Percentiles rank a stretch among this genome's conserved stretches.
Evolutionary conservation across 305 asterid genomes (phyloP).

Genomic region (Fraxinus angustifolia): DNA sequence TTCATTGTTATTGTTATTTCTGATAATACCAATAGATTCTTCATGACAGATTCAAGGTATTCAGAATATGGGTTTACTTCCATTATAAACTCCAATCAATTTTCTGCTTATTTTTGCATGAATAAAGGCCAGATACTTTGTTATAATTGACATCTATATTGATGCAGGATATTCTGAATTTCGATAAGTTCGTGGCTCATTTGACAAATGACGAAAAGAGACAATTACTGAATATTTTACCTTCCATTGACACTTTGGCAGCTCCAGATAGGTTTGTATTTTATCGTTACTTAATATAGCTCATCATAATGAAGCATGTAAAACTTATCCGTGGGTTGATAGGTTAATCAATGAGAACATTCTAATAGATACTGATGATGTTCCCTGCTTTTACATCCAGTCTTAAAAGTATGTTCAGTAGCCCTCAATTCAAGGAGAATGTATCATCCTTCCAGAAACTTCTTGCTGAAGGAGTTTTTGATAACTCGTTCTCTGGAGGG

Average conservation of each 20-base stretch:
- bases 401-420: conserved; percentile 60
- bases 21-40: not conserved
- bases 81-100: not conserved
- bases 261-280: conserved; percentile 51
- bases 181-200: conserved; percentile 44
- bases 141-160: conserved; percentile 4
- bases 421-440: conserved; percentile 60
- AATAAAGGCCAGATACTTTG: not conserved
- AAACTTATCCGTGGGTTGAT: conserved; percentile 5
- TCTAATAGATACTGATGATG: not conserved
- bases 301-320: conserved; percentile 9
- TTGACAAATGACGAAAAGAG: conserved; percentile 60
- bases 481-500: conserved; percentile 47
- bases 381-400: conserved; percentile 32
- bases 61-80: not conserved
- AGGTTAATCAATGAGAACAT: not conserved
- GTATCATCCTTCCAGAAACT: conserved; percentile 64
- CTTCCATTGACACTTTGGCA: conserved; percentile 47
- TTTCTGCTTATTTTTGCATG: not conserved
- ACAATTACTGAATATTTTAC: conserved; percentile 58
- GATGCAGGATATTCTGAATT: conserved; percentile 62
- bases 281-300: conserved; percentile 10
- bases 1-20: not conserved
- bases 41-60: not conserved
- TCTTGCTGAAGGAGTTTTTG: conserved; percentile 65